Base-by-base conservation (phyloP, 2,329 filamentous ascomycete genomes). In the Calonectria montana region DNA sequence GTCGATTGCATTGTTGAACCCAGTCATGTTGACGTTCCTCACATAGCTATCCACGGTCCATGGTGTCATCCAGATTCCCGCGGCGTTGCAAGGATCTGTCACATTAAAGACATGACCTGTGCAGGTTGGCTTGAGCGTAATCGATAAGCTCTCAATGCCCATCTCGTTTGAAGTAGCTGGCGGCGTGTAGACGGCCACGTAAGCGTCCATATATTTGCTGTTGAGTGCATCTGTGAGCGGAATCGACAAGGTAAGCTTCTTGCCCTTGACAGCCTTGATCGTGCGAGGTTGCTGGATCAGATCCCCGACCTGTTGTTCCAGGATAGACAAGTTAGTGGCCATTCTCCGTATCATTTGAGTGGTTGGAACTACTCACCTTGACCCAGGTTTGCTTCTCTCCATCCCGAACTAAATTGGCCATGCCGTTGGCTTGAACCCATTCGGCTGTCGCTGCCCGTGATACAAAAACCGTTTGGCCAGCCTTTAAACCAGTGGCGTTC, bases 1-100 rank as follows among this genome's bases (percentile, higher is more conserved):
- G 1, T 77, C 68, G 6, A 78, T 63, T 29, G 74, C 76, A 1
- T 63, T 50, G n/a, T 78, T 78, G 53, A 78, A 78, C 6, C 74
- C 73, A 3, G 62, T 71, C 23, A 78, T 47, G 3, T 15, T 65
- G 1, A 78, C n/a, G 0, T 55, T 67, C 10, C 73, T 70, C 1
- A 48, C 71, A 70, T 71, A 78, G 37, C 77, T 78, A 3, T 79
- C 77, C 1, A 73, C 70, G 0, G 77, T 74, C 77, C 77, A 78
- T 0, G 77, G 31, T 0, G 73, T 43, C 10, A 78, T 75, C n/a
- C 35, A n/a, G 12, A 79, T 10, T 0, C 35, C 77, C 9, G 76
- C 68, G 1, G 29, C 50, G 29, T 76, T 76, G 57, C 76, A 78
- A 0, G 67, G 57, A 23, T 62, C 41, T 0, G 47, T 21, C 0